Evolutionary conservation across 768 basidiomycete species (phyloP), one percentile per base, ranked within the genome.

Genomic region (Postia placenta): DNA sequence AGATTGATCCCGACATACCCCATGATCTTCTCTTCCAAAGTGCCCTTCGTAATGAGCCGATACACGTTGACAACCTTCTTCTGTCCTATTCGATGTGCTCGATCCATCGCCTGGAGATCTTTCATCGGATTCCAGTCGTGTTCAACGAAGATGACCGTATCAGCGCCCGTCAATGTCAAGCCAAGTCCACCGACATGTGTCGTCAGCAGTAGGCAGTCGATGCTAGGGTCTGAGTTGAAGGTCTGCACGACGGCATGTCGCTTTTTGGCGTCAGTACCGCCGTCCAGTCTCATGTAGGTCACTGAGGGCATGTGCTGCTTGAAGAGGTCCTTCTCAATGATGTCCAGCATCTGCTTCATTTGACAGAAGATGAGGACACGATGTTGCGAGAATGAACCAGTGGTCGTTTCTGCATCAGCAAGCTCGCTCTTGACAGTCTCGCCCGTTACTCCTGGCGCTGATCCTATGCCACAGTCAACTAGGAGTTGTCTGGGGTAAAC

Each of bases 81-180:
- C 70, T 99, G 96, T 5, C 96, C 96, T 30, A 98, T 85, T 47
- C 96, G 85, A 69, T 98, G 96, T 1, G 96, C 96, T 50, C 96
- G 80, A 63, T 99, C 96, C 96, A 99, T 99, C 6, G 96, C 96
- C 63, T 99, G 96, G 5, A 98, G 70, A 71, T 99, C 96, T 66
- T 98, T 98, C 93, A 95, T 96, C 5, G 96, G 96, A 65, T 99
- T 99, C 96, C 96, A 99, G 65, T 99, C 96, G 60, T 99, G 96
- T 64, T 99, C 96, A 45, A 99, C 92, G 60, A 99, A 99, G 55
- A 99, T 96, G 50, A 99, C 96, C 0, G 96, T 99, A 64, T 99
- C 96, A 5, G 96, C 96, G 19, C 96, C 95, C 0, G 96, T 99
- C 55, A 99, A 70, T 17, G 95, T 99, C 62, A 99, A 70, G 5